Conservation (phyloP, 257 asterid genomes). For the Perilla frutescens region DNA sequence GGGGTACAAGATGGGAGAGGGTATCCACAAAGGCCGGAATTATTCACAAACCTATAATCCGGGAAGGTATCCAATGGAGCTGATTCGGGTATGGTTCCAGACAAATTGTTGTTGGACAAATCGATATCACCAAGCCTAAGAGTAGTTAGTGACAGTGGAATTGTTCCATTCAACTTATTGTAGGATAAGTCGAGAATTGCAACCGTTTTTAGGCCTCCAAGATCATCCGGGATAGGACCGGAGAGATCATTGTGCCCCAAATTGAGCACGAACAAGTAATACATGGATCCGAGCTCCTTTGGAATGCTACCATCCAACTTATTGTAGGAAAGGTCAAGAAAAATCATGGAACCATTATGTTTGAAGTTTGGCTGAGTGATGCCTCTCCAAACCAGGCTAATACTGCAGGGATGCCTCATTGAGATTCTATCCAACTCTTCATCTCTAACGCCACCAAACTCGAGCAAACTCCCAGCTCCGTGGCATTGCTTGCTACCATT, state of each 20-base stretch:
- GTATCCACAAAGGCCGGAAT: conserved; percentile 86
- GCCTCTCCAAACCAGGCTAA: conserved; percentile 71
- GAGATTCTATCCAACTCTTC: conserved; percentile 64
- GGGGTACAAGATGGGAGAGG: conserved; percentile 67
- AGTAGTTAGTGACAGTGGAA: conserved; percentile 68
- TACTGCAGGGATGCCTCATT: conserved; percentile 69
- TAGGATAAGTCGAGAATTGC: conserved; percentile 85
- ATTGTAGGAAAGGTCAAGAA: conserved; percentile 85
- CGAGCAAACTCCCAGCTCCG: conserved; percentile 92
- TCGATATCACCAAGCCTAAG: conserved; percentile 75
- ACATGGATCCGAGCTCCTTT: conserved; percentile 75
- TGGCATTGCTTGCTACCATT: conserved; percentile 82
- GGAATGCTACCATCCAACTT: conserved; percentile 77
- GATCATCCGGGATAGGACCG: conserved; percentile 79
- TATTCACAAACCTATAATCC: conserved; percentile 62
- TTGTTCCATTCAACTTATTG: conserved; percentile 67
- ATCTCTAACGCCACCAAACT: conserved; percentile 81
- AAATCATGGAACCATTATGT: conserved; percentile 90
- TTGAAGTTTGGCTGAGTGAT: conserved; percentile 75
- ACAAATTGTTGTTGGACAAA: conserved; percentile 73
- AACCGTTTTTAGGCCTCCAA: conserved; percentile 63
- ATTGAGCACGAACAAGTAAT: conserved; percentile 66
- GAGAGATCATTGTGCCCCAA: conserved; percentile 81
- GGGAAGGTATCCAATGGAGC: conserved; percentile 85
- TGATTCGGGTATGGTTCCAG: conserved; percentile 80